Base-by-base conservation (phyloP, 306 rosid species). In the Casuarina cunninghamiana region DNA sequence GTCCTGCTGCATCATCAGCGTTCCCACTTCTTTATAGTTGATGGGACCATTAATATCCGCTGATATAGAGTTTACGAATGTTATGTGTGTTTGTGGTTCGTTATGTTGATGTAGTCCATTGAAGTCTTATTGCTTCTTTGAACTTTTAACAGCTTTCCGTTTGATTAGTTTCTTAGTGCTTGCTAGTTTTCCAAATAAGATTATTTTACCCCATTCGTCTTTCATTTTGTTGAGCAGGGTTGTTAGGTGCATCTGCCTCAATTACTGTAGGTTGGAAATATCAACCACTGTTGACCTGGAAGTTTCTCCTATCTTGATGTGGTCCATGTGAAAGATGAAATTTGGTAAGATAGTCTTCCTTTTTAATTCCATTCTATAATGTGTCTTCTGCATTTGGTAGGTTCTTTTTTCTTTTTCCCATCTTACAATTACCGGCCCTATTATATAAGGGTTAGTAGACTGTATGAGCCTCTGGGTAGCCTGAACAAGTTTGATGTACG, bases 321-420 rank as follows among this genome's bases (percentile, higher is more conserved):
- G 50, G 65, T 86, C 77, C 61, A 61, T 54, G 80, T 75, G 12
- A 88, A 83, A 63, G 79, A 94, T 91, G 98, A 94, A 92, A 89
- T 85, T 94, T 78, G 96, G 97, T 92, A 90, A 37, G 53, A 55
- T 21, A 79, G 49, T 73, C 43, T 62, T 16, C 43, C 53, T 61
- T 7, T 57, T 67, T 38, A 21, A 66, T 82, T 65, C 46, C 44
- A 44, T 63, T 70, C 41, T 71, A 67, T 39, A 41, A 5, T 42
- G 16, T 8, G 60, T 43, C 44, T 66, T 15, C 71, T 42, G 46
- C 32, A 39, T 49, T 49, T 19, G 0, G 2, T 11, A 9, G 41
- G 2, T n/a, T 53, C 15, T 15, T 35, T 66, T 43, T 48, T 58
- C 21, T 60, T 8, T 8, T 10, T 17, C 51, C 70, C 13, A 7